A percentile compares a stretch with the other conserved stretches of the same genome.
These are phyloP conservation scores for Termitomyces sp. DNA, from an alignment of 768 basidiomycete species.

Conservation along the genomic window DNA sequence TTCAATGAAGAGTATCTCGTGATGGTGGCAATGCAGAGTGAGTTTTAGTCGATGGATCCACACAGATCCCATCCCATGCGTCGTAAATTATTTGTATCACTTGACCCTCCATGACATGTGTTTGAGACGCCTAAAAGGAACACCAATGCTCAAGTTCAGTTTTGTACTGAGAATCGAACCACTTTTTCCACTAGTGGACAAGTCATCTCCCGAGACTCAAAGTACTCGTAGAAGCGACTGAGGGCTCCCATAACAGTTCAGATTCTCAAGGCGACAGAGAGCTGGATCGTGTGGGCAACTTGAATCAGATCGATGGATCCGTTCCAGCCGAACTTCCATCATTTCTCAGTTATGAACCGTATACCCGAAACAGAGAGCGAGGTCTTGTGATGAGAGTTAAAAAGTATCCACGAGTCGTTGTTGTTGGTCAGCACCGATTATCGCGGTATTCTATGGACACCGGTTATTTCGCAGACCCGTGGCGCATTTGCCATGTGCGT, in stretches of 20 bases:
- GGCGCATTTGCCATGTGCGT: too few relatives aligned
- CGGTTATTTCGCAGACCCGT: too few relatives aligned
- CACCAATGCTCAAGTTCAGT: neutral
- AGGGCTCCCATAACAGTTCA: neutral
- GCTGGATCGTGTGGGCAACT: neutral
- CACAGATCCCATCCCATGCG: neutral
- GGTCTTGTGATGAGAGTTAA: too few relatives aligned
- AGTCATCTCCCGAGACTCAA: neutral
- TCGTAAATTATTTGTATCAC: neutral
- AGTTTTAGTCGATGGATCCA: neutral
- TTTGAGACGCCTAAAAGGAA: neutral
- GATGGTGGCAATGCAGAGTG: neutral
- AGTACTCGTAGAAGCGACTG: neutral
- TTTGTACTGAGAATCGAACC: neutral
- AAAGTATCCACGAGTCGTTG: too few relatives aligned
- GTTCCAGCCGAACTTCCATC: neutral
- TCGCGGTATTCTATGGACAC: too few relatives aligned
- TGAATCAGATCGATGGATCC: neutral
- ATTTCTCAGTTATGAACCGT: too few relatives aligned
- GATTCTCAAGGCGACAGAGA: too few relatives aligned
- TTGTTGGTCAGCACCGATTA: too few relatives aligned
- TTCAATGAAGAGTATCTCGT: neutral
- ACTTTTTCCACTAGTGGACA: neutral
- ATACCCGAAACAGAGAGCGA: too few relatives aligned
- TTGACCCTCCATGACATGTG: neutral